These are phyloP conservation scores for Coemansia reversa DNA, from an alignment of 192 early-diverging fungal genomes.

Conservation along the genomic window DNA sequence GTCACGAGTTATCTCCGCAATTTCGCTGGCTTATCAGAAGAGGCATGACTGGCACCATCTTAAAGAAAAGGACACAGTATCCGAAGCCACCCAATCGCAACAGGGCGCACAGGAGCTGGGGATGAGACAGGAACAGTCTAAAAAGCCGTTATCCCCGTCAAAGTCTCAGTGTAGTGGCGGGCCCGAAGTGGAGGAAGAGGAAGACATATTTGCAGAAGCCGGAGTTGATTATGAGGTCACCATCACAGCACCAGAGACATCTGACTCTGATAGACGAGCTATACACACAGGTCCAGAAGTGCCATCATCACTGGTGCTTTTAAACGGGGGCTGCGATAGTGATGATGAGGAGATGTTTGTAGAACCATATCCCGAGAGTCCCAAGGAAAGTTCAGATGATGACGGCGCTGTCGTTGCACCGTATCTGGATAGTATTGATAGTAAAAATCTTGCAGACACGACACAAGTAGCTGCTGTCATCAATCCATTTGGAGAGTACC, in stretches of 20 bases:
- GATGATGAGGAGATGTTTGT: conserved; percentile 5
- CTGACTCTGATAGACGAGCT: background rate
- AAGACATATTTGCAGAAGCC: conserved; percentile 86
- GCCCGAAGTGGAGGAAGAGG: conserved; percentile 39
- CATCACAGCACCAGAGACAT: background rate
- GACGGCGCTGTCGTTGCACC: background rate
- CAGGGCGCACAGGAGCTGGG: background rate
- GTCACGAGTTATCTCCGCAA: conserved; percentile 46
- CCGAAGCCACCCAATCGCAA: background rate
- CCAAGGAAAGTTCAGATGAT: background rate
- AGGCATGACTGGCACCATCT: background rate
- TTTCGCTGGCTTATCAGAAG: conserved; percentile 7
- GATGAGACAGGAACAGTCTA: background rate
- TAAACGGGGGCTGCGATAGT: background rate
- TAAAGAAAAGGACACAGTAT: background rate
- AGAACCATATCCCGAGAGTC: conserved; percentile 20
- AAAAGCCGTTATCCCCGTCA: background rate
- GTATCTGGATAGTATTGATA: background rate
- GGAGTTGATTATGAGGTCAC: conserved; percentile 71
- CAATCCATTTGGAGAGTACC: background rate
- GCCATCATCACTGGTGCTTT: background rate
- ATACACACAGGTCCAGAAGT: background rate
- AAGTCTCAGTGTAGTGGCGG: background rate
- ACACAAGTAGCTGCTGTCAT: background rate
- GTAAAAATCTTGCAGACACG: background rate